A percentile compares a stretch with the other conserved stretches of the same genome.
phyloP scores from a whole-genome alignment of 345 rosid species.

The Aquilaria yunnanensis region DNA sequence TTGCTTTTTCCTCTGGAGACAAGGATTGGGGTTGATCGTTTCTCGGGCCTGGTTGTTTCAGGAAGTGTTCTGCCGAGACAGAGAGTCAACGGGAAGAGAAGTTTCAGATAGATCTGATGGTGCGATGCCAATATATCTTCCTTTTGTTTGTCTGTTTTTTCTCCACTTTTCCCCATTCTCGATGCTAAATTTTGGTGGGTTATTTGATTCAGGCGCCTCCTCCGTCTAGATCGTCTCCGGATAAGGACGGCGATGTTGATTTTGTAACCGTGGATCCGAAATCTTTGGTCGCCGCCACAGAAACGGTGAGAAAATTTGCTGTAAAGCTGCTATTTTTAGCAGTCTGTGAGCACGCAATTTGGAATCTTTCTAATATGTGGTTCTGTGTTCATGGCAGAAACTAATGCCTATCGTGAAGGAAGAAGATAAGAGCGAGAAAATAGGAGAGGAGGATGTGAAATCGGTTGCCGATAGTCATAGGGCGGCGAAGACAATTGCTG shows the following conservation, averaged over 20 bases:
- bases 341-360: too few relatives aligned
- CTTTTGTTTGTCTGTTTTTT: neutral
- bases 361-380: constrained; percentile 5
- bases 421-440: constrained; percentile 32
- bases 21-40: neutral
- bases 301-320: constrained; percentile 51
- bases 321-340: too few relatives aligned
- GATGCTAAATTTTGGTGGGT: neutral
- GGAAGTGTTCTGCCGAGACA: constrained; percentile 34
- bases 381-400: constrained; percentile 31
- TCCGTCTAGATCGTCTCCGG: constrained; percentile 78
- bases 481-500: constrained; percentile 27
- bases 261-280: constrained; percentile 58
- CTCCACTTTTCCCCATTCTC: neutral
- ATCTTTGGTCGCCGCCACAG: constrained; percentile 44
- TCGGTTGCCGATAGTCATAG: constrained; percentile 33
- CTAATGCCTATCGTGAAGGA: constrained; percentile 40
- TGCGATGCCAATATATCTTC: constrained; percentile 20
- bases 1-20: neutral
- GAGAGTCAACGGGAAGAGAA: constrained; percentile 57
- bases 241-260: constrained; percentile 63
- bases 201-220: constrained; percentile 66
- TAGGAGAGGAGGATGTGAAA: constrained; percentile 28
- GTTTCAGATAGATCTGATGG: constrained; percentile 99
- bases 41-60: constrained; percentile 16